Conservation (phyloP, 139 green algal genomes). For the Spirogloea muscicola region DNA sequence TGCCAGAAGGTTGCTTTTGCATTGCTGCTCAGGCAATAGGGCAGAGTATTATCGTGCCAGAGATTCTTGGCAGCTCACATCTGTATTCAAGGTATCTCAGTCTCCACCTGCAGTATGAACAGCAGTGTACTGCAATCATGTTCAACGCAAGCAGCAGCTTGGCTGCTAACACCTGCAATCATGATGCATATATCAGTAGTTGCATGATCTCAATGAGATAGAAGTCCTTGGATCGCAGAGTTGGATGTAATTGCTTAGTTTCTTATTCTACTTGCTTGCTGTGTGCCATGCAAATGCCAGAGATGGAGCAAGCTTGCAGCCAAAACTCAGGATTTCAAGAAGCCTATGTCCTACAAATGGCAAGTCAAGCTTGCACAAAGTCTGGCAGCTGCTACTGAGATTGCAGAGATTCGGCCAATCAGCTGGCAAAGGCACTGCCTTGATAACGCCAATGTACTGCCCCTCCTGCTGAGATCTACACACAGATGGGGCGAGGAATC, state of each 20-base stretch:
- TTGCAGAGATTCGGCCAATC: constrained; percentile 13
- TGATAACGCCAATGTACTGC: not conserved
- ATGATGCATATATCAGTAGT: not conserved
- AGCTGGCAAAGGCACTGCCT: constrained; percentile 40
- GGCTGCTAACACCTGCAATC: not conserved
- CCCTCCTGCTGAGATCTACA: constrained; percentile 15
- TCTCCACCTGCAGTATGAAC: not conserved
- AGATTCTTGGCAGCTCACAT: constrained; percentile 19
- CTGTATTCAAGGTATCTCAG: constrained; percentile 7
- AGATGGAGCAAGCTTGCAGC: constrained; percentile 13
- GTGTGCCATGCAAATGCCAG: not conserved
- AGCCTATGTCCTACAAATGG: constrained; percentile 17
- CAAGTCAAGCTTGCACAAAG: constrained; percentile 18
- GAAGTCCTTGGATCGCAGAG: not conserved
- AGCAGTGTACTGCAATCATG: not conserved
- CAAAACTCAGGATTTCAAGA: constrained; percentile 17
- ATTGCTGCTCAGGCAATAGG: constrained; percentile 34
- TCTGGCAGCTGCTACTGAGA: constrained; percentile 7
- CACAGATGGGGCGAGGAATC: not conserved
- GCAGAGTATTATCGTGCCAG: constrained; percentile 18
- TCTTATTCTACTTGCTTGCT: not conserved
- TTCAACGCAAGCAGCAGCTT: not conserved
- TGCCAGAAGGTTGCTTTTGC: constrained; percentile 24
- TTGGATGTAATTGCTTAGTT: not conserved
- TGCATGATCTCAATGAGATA: not conserved